Conservation (phyloP, 1,284 basidiomycete genomes). For the Ganoderma meredithae region DNA sequence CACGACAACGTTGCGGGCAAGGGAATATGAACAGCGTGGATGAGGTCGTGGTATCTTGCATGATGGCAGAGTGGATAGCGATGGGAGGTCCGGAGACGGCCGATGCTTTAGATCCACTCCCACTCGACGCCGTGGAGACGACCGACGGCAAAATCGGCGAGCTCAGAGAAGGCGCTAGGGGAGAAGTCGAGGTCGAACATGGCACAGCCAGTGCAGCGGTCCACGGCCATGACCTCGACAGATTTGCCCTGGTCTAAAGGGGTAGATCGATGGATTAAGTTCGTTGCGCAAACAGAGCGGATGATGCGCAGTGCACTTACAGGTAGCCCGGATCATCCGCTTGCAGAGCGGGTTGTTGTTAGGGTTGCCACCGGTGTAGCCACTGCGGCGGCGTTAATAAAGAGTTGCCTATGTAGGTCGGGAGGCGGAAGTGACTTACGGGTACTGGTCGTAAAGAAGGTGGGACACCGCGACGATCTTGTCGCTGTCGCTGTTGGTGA, state of each 20-base stretch:
- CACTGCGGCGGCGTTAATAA: conserved; percentile 43
- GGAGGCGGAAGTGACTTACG: conserved; percentile 50
- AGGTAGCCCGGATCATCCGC: conserved; percentile 51
- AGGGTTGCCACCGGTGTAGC: conserved; percentile 59
- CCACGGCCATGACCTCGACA: conserved; percentile 59
- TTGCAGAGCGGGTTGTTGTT: conserved; percentile 72
- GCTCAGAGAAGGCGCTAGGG: conserved; percentile 56
- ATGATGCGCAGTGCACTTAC: conserved; percentile 48
- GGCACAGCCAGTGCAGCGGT: conserved; percentile 67
- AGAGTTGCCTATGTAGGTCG: neutral
- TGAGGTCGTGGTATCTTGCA: conserved; percentile 20
- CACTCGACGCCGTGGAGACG: conserved; percentile 60
- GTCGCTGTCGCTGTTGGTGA: conserved; percentile 60
- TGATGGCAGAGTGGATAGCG: conserved; percentile 4
- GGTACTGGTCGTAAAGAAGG: conserved; percentile 64
- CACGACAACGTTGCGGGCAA: conserved; percentile 16
- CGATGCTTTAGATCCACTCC: conserved; percentile 48
- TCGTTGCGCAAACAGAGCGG: neutral
- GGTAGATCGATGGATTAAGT: neutral
- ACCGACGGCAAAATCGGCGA: conserved; percentile 51
- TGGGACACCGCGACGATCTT: conserved; percentile 69
- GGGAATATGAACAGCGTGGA: conserved; percentile 13
- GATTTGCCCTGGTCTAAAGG: conserved; percentile 58
- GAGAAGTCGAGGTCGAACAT: conserved; percentile 64
- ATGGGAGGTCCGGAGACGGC: neutral